A percentile compares a stretch with the other conserved stretches of the same genome.
Evolutionary conservation across 148 eudicot genomes (phyloP).

Genomic region (Pharnaceum exiguum): DNA sequence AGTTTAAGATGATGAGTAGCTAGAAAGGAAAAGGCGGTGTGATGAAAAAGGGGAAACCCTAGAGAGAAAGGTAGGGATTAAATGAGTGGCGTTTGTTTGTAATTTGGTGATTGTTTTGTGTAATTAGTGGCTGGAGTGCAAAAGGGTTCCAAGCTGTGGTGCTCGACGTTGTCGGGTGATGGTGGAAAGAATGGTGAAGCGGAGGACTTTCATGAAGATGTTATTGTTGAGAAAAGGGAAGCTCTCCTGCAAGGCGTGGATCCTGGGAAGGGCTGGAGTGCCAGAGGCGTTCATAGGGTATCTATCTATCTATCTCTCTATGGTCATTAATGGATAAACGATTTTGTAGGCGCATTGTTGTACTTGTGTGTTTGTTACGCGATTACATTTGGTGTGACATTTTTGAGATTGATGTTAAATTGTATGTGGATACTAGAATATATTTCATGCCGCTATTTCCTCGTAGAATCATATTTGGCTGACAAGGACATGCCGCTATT

Average conservation of each 20-base stretch:
- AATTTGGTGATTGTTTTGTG: neutral
- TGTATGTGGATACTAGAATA: too few relatives aligned
- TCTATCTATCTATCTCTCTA: neutral
- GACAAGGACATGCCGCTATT: neutral
- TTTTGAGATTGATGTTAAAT: too few relatives aligned
- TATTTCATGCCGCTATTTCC: too few relatives aligned
- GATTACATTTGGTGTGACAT: too few relatives aligned
- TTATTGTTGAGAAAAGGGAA: conserved; percentile 44
- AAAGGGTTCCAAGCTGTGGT: conserved; percentile 39
- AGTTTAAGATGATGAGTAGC: neutral
- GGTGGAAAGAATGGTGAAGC: conserved; percentile 23
- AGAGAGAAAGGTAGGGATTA: neutral
- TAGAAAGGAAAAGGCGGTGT: too few relatives aligned
- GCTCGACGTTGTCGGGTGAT: conserved; percentile 46
- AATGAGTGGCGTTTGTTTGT: neutral
- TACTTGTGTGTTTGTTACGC: too few relatives aligned
- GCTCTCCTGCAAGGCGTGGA: conserved; percentile 62
- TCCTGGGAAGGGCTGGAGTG: conserved; percentile 79
- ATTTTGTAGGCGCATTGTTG: too few relatives aligned
- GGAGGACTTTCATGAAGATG: conserved; percentile 33
- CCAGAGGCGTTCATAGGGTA: conserved; percentile 97
- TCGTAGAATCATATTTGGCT: too few relatives aligned
- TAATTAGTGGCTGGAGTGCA: conserved; percentile 44
- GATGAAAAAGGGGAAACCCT: neutral
- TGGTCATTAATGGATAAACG: too few relatives aligned